phyloP scores from a whole-genome alignment of 1,284 basidiomycete genomes.

The Cryptococcus sp. region DNA sequence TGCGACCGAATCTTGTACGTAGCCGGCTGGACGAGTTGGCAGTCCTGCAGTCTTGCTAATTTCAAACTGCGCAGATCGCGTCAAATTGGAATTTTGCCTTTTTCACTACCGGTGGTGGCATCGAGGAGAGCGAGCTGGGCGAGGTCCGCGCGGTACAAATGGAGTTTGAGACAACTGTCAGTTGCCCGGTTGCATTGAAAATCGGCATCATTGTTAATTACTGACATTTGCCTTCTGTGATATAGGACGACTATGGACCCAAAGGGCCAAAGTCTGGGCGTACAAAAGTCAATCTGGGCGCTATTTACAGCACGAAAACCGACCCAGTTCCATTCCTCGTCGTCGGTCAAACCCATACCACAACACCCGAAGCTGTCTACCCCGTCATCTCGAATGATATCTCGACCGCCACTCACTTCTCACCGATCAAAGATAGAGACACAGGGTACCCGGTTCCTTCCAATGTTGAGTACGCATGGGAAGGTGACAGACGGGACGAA shows the following conservation, averaged over 20 bases:
- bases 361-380: slow-evolving; percentile 58
- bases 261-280: slow-evolving; percentile 74
- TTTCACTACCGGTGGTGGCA: slow-evolving; percentile 65
- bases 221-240: background rate
- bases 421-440: slow-evolving; percentile 63
- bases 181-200: slow-evolving; percentile 9
- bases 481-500: slow-evolving; percentile 62
- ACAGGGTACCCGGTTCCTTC: slow-evolving; percentile 82
- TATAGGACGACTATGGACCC: slow-evolving; percentile 65
- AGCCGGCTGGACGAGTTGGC: background rate
- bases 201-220: background rate
- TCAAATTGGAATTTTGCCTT: slow-evolving; percentile 93
- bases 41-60: background rate
- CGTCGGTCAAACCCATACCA: slow-evolving; percentile 67
- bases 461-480: slow-evolving; percentile 75
- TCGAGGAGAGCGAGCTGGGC: slow-evolving; percentile 62
- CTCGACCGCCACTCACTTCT: slow-evolving; percentile 70
- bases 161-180: slow-evolving; percentile 84
- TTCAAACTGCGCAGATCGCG: slow-evolving; percentile 60
- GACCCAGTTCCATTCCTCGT: slow-evolving; percentile 28
- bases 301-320: slow-evolving; percentile 32
- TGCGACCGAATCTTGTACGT: slow-evolving; percentile 82
- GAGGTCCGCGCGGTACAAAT: slow-evolving; percentile 86
- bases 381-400: slow-evolving; percentile 59
- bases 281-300: slow-evolving; percentile 80